These are phyloP conservation scores for Mayamaea pseudoterrestris DNA, from an alignment of 108 stramenopile genomes.

Conservation along the genomic window DNA sequence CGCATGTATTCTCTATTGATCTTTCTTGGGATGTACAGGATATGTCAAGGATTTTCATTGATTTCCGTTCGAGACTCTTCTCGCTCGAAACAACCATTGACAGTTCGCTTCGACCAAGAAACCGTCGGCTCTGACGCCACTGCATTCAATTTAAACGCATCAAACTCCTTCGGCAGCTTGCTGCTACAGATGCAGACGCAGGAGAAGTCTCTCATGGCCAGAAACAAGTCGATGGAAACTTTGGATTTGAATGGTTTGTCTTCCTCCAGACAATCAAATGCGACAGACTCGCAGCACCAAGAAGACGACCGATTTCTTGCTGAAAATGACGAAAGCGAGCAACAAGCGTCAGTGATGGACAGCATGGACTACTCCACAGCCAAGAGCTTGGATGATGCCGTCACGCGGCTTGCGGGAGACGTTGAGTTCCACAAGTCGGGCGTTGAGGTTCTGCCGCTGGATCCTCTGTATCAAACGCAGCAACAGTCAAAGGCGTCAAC, in stretches of 20 bases:
- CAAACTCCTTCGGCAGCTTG: conserved; percentile 28
- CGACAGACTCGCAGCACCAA: conserved; percentile 9
- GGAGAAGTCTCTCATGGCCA: conserved; percentile 17
- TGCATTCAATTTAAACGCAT: too few species aligned
- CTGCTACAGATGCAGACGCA: conserved; percentile 53
- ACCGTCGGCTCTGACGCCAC: too few species aligned
- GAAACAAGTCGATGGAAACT: neutral
- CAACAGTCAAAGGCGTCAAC: neutral
- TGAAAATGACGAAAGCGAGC: conserved; percentile 1
- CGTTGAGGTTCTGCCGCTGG: neutral
- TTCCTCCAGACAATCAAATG: conserved; percentile 1
- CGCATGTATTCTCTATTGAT: too few species aligned
- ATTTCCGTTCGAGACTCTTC: too few species aligned
- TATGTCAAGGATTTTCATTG: too few species aligned
- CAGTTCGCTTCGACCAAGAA: too few species aligned
- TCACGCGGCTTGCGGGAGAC: neutral
- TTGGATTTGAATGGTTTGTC: neutral
- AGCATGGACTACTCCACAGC: conserved; percentile 15
- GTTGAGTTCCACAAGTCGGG: neutral
- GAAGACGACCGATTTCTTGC: neutral
- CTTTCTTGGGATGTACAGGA: too few species aligned
- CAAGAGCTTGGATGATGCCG: conserved; percentile 23
- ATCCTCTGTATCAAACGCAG: neutral
- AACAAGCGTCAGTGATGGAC: neutral
- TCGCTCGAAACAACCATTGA: too few species aligned